These are phyloP conservation scores for Bipolaris sorokiniana DNA, from an alignment of 2,329 filamentous ascomycete genomes.

Conservation along the genomic window DNA sequence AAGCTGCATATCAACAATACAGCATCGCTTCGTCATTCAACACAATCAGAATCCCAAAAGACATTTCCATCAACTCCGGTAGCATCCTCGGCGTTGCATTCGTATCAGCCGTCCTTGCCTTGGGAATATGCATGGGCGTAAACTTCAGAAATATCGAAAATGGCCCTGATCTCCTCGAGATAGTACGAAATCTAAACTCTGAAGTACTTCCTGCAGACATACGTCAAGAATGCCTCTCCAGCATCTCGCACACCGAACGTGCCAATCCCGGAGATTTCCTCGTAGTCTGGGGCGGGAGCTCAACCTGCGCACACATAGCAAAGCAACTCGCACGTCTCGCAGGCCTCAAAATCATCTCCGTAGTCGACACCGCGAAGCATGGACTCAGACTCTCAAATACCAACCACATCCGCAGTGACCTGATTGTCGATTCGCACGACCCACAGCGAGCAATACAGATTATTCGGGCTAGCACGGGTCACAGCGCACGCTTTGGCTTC, in stretches of 20 bases:
- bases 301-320: conserved; percentile 70
- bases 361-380: conserved; percentile 72
- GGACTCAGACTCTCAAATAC: conserved; percentile 53
- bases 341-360: conserved; percentile 68
- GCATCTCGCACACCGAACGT: conserved; percentile 60
- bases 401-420: conserved; percentile 60
- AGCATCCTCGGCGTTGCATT: conserved; percentile 74
- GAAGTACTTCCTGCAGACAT: conserved; percentile 66
- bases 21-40: conserved; percentile 70
- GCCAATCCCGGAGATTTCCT: conserved; percentile 70
- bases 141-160: conserved; percentile 62
- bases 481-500: conserved; percentile 68
- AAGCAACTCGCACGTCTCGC: conserved; percentile 72
- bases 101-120: conserved; percentile 69
- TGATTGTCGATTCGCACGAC: conserved; percentile 73
- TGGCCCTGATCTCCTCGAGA: conserved; percentile 65
- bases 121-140: conserved; percentile 73
- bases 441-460: conserved; percentile 69
- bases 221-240: conserved; percentile 65
- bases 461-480: conserved; percentile 64
- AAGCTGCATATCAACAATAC: conserved; percentile 75
- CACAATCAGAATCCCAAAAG: conserved; percentile 64
- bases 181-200: conserved; percentile 57
- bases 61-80: conserved; percentile 60
- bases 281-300: conserved; percentile 75